These are phyloP conservation scores for Salix caprea DNA, from an alignment of 345 rosid species.

Conservation along the genomic window DNA sequence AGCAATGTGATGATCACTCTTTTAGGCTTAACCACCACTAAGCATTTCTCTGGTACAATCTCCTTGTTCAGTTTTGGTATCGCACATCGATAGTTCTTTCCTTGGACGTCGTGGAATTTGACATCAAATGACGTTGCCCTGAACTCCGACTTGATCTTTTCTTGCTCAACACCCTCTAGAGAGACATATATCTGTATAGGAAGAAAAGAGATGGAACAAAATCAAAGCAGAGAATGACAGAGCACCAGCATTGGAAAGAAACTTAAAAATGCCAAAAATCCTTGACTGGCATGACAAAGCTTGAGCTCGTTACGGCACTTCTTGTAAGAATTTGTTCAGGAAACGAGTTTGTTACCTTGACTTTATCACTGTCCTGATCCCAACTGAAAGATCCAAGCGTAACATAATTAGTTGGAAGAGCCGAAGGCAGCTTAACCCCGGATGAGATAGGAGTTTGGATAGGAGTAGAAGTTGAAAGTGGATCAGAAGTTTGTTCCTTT, in stretches of 20 bases:
- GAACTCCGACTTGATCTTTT: constrained; percentile 68
- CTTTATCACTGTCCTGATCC: constrained; percentile 95
- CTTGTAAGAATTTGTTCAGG: not conserved
- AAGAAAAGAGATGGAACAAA: not conserved
- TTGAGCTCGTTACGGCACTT: not conserved
- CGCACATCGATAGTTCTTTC: constrained; percentile 73
- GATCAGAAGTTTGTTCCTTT: constrained; percentile 19
- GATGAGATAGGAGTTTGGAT: constrained; percentile 41
- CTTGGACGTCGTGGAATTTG: constrained; percentile 74
- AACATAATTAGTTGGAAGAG: constrained; percentile 37
- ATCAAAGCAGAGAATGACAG: not conserved
- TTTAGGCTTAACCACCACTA: constrained; percentile 66
- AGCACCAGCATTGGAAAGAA: not conserved
- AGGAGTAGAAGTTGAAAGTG: constrained; percentile 23
- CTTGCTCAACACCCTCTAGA: constrained; percentile 68
- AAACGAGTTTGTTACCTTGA: constrained; percentile 50
- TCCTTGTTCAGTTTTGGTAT: constrained; percentile 69
- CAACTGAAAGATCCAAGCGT: constrained; percentile 82
- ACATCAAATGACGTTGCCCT: constrained; percentile 58
- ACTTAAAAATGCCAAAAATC: not conserved
- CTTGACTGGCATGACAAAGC: not conserved
- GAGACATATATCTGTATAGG: constrained; percentile 59
- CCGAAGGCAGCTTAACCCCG: constrained; percentile 35
- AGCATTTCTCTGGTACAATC: constrained; percentile 76
- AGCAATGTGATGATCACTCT: constrained; percentile 60